Percentiles rank a stretch among this genome's conserved stretches.
These are phyloP conservation scores for Malus hybrid DNA, from an alignment of 331 rosid species.

Conservation along the genomic window DNA sequence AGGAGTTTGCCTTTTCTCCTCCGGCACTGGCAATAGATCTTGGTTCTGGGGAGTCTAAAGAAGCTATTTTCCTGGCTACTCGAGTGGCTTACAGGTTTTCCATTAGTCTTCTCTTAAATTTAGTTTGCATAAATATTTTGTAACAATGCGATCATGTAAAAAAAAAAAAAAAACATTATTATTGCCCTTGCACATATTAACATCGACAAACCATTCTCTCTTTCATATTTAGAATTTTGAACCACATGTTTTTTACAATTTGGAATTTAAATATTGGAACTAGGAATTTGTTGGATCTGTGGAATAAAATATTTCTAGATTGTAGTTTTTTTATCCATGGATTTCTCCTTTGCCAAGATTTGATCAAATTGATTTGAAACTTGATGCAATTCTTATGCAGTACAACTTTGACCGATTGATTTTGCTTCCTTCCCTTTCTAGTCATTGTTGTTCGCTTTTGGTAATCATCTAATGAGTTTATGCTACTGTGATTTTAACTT, in stretches of 20 bases:
- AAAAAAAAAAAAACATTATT: background rate
- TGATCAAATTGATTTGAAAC: background rate
- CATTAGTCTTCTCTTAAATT: constrained; percentile 4
- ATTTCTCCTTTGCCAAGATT: background rate
- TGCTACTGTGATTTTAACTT: background rate
- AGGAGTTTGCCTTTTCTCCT: constrained; percentile 96
- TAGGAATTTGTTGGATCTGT: background rate
- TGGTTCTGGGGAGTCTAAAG: constrained; percentile 81
- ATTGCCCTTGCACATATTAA: background rate
- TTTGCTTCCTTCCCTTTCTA: background rate
- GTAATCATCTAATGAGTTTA: background rate
- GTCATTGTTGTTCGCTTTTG: background rate
- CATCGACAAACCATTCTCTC: background rate
- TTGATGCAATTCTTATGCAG: background rate
- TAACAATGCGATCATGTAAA: background rate
- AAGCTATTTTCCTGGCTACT: constrained; percentile 78
- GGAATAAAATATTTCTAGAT: background rate
- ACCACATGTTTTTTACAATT: background rate
- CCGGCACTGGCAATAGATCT: constrained; percentile 86
- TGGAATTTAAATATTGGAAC: background rate
- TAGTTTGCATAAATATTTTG: background rate
- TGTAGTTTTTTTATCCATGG: background rate
- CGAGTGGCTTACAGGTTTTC: constrained; percentile 98
- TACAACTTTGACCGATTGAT: background rate
- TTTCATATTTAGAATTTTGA: background rate